phyloP scores from a whole-genome alignment of 1,139 yeast species.

The Entelexis paramagnoliae region DNA sequence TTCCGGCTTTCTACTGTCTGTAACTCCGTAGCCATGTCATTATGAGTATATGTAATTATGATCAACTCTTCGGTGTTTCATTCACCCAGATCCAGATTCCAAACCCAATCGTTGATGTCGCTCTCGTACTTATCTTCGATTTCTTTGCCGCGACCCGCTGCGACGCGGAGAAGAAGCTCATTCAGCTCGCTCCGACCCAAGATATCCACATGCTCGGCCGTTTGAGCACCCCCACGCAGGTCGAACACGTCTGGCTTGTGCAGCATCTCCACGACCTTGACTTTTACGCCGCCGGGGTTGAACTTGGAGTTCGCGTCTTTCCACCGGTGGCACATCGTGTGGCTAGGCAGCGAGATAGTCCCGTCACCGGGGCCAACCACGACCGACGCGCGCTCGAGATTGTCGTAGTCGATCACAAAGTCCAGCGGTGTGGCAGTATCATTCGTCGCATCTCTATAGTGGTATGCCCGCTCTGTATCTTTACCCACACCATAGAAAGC shows the following conservation, averaged over 20 bases:
- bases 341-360: conserved; percentile 78
- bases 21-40: not conserved
- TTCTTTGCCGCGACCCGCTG: conserved; percentile 62
- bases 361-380: conserved; percentile 91
- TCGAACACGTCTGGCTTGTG: conserved; percentile 92
- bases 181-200: conserved; percentile 87
- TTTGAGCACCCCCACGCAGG: conserved; percentile 92
- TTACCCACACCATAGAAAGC: conserved; percentile 94
- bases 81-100: conserved; percentile 36
- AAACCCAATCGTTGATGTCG: conserved; percentile 49
- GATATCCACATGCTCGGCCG: conserved; percentile 96
- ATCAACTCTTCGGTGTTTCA: not conserved
- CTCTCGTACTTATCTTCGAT: conserved; percentile 56
- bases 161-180: conserved; percentile 71
- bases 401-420: conserved; percentile 43
- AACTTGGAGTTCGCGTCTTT: conserved; percentile 55
- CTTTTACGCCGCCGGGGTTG: conserved; percentile 68
- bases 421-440: conserved; percentile 44
- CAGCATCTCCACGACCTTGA: conserved; percentile 76
- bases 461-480: conserved; percentile 88
- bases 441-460: conserved; percentile 56
- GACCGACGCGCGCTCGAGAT: conserved; percentile 45
- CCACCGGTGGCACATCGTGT: conserved; percentile 78
- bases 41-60: conserved; percentile 1
- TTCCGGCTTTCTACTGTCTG: not conserved